Conservation (phyloP, 108 stramenopile genomes). For the Nitzschia palea region DNA sequence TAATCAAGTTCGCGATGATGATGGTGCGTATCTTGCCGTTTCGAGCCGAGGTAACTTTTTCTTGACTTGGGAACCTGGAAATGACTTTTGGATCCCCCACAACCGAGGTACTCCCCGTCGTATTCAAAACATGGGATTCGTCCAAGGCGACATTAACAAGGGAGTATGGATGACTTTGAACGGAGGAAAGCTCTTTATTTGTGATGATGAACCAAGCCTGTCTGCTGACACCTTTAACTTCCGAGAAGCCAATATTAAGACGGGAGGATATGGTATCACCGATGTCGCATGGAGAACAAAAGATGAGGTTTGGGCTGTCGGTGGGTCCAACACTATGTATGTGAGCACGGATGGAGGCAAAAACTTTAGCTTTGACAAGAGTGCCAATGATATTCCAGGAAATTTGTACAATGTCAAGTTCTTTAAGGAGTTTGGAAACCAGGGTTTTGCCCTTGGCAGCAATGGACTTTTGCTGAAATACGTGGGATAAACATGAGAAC, state of each 20-base stretch:
- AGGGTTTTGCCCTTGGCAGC: constrained; percentile 93
- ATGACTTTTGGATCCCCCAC: constrained; percentile 99
- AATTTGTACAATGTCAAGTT: constrained; percentile 98
- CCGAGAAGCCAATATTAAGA: constrained; percentile 89
- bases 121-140: constrained; percentile 98
- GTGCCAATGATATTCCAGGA: constrained; percentile 91
- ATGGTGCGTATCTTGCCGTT: constrained; percentile 90
- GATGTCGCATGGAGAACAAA: constrained; percentile 92
- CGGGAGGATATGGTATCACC: constrained; percentile 96
- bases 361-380: constrained; percentile 89
- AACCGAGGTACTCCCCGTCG: constrained; percentile 94
- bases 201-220: constrained; percentile 45
- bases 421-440: constrained; percentile 85
- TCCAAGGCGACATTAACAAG: constrained; percentile 86
- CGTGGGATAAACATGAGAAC: constrained; percentile 58
- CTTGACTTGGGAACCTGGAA: constrained; percentile 95
- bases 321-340: constrained; percentile 94
- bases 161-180: constrained; percentile 98
- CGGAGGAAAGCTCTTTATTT: constrained; percentile 87
- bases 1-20: constrained; percentile 82
- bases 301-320: constrained; percentile 96
- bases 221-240: constrained; percentile 79
- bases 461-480: constrained; percentile 90
- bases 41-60: constrained; percentile 96
- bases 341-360: constrained; percentile 91